Evolutionary conservation across 2,329 filamentous ascomycete genomes (phyloP).

Genomic region (Elsinoe arachidis): DNA sequence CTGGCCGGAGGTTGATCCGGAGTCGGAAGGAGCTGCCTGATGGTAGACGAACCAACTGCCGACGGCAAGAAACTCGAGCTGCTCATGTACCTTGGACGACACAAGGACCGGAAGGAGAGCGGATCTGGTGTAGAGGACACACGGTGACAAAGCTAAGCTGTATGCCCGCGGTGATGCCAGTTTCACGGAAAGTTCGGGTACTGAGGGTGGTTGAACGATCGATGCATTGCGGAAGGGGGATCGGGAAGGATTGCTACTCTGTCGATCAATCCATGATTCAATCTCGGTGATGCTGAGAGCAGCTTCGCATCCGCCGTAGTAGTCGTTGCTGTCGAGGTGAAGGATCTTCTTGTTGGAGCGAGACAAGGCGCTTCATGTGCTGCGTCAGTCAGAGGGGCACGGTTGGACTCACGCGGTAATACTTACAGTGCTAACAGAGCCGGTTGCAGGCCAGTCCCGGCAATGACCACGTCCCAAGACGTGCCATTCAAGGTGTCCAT

Average conservation of each 20-base stretch:
- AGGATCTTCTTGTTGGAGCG: slow-evolving; percentile 85
- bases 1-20: slow-evolving; percentile 15
- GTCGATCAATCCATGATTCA: slow-evolving; percentile 58
- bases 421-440: slow-evolving; percentile 47
- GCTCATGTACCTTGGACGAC: slow-evolving; percentile 78
- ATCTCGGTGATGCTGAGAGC: slow-evolving; percentile 77
- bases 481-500: slow-evolving; percentile 45
- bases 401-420: slow-evolving; percentile 18
- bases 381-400: slow-evolving; percentile 63
- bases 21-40: slow-evolving; percentile 18
- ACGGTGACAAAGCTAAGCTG: slow-evolving; percentile 72
- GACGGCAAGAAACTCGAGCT: slow-evolving; percentile 88
- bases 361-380: slow-evolving; percentile 70
- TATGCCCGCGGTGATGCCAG: slow-evolving; percentile 63
- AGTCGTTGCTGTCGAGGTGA: slow-evolving; percentile 78
- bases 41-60: slow-evolving; percentile 80
- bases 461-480: slow-evolving; percentile 45
- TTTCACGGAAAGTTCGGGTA: slow-evolving; percentile 24
- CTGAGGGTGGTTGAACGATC: slow-evolving; percentile 27
- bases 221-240: slow-evolving; percentile 25
- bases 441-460: slow-evolving; percentile 45
- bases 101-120: slow-evolving; percentile 69
- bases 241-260: slow-evolving; percentile 18
- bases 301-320: slow-evolving; percentile 80
- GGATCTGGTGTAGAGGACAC: slow-evolving; percentile 78